Evolutionary conservation across 2,329 filamentous ascomycete genomes (phyloP), one percentile per base, ranked within the genome.

Genomic region (Cladorrhinum sp.): DNA sequence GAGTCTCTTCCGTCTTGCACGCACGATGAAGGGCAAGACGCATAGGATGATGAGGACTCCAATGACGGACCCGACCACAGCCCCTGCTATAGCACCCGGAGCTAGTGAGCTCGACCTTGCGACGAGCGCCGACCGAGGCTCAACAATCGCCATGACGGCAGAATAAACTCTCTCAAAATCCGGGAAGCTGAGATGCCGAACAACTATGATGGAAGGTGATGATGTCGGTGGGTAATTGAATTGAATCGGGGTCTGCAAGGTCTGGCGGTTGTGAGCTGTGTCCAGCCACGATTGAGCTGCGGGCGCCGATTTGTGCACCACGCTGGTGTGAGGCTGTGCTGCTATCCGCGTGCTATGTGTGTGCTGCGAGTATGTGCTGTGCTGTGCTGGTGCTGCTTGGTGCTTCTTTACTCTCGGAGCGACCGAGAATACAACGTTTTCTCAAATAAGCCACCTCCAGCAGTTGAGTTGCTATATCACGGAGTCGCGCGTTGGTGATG

Each of bases 21-120:
- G 72, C 50, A 74, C 59, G 59, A 73, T 64, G 51, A 74, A 71
- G 13, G 73, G 73, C 12, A 73, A 63, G 41, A 67, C 50, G 58
- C 73, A 71, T 23, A 75, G 60, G 36, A 75, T 64, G 56, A 74
- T 53, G 18, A 67, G 57, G 55, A 66, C 65, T 56, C 69, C 74
- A 27, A 69, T 61, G 18, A 72, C 67, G 27, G 66, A 67, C n/a
- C 72, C 74, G 57, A 76, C 65, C 59, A 71, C 69, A 59, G 68
- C 69, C 51, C 73, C 74, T 41, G 72, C 74, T 52, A 75, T 72
- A 61, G 66, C 69, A 55, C 74, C 72, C 27, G 64, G 59, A 12
- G 71, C 70, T 23, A 74, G 63, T 23, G 61, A 60, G 49, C 36
- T 64, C 18, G 64, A 63, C 27, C 68, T 64, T 22, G 68, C 59